phyloP scores from a whole-genome alignment of 176 grass and related monocot genomes.

The Canna indica region DNA sequence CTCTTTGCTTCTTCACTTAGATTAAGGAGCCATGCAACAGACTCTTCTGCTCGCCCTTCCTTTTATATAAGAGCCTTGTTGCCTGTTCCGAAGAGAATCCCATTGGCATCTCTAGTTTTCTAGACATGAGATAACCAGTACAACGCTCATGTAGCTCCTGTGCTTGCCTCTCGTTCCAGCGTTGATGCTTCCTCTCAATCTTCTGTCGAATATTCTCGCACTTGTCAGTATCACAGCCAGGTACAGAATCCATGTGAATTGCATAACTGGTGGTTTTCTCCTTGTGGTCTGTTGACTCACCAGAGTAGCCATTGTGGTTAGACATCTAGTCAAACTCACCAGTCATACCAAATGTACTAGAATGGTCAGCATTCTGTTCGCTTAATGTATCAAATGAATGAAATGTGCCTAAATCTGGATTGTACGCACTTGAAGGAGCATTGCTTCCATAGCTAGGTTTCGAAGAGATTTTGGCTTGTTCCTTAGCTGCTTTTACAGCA shows the following conservation, averaged over 20 bases:
- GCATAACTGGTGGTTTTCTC: slow-evolving; percentile 39
- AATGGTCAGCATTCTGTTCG: slow-evolving; percentile 61
- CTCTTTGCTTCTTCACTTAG: slow-evolving; percentile 71
- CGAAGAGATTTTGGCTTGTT: slow-evolving; percentile 48
- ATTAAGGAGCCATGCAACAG: slow-evolving; percentile 88
- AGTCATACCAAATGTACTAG: slow-evolving; percentile 54
- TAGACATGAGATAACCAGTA: slow-evolving; percentile 85
- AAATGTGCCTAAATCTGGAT: slow-evolving; percentile 78
- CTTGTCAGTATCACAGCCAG: slow-evolving; percentile 83
- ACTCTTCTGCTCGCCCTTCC: slow-evolving; percentile 82
- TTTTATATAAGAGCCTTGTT: slow-evolving; percentile 95
- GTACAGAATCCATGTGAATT: slow-evolving; percentile 41
- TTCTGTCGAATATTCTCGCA: slow-evolving; percentile 98
- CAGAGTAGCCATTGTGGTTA: slow-evolving; percentile 81
- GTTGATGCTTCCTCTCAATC: slow-evolving; percentile 97
- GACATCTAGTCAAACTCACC: slow-evolving; percentile 87
- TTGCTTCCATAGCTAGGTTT: slow-evolving; percentile 50
- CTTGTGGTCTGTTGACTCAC: slow-evolving; percentile 76
- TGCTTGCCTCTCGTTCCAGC: slow-evolving; percentile 79
- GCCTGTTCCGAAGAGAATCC: slow-evolving; percentile 91
- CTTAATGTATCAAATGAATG: slow-evolving; percentile 52
- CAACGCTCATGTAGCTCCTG: slow-evolving; percentile 94
- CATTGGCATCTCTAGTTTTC: slow-evolving; percentile 85
- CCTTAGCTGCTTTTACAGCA: slow-evolving; percentile 51
- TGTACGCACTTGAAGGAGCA: slow-evolving; percentile 49